phyloP scores from a whole-genome alignment of 2,329 filamentous ascomycete genomes.

The Dendryphion nanum region DNA sequence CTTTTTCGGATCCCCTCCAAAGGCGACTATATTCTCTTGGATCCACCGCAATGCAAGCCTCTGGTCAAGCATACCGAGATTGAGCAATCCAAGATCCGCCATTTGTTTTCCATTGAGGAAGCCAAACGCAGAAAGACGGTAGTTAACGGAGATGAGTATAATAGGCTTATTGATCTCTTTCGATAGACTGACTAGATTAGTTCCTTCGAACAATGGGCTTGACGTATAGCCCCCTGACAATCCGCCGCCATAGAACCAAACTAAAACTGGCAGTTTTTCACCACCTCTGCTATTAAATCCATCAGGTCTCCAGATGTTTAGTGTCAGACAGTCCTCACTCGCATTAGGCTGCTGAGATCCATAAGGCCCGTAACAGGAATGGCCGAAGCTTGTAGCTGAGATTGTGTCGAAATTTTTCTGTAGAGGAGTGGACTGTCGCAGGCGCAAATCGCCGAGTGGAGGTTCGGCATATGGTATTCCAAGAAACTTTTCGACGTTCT shows the following conservation, averaged over 20 bases:
- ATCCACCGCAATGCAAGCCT: constrained; percentile 48
- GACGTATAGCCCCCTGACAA: constrained; percentile 41
- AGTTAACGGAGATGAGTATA: constrained; percentile 41
- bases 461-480: constrained; percentile 55
- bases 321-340: constrained; percentile 43
- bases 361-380: constrained; percentile 39
- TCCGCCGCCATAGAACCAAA: constrained; percentile 57
- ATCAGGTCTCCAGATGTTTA: constrained; percentile 52
- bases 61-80: constrained; percentile 44
- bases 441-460: constrained; percentile 37
- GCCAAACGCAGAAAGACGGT: constrained; percentile 55
- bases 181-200: background rate
- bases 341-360: constrained; percentile 49
- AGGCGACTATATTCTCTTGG: constrained; percentile 39
- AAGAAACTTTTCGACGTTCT: constrained; percentile 37
- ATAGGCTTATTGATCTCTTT: constrained; percentile 47
- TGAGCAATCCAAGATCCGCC: constrained; percentile 42
- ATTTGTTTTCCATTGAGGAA: constrained; percentile 50
- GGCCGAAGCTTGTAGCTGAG: constrained; percentile 25
- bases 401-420: constrained; percentile 8
- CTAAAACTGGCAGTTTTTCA: constrained; percentile 51
- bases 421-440: constrained; percentile 27
- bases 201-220: background rate
- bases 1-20: constrained; percentile 34
- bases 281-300: constrained; percentile 13